A percentile compares a stretch with the other conserved stretches of the same genome.
phyloP scores from a whole-genome alignment of 352 stramenopile genomes.

The Salisapilia sapeloensis region DNA sequence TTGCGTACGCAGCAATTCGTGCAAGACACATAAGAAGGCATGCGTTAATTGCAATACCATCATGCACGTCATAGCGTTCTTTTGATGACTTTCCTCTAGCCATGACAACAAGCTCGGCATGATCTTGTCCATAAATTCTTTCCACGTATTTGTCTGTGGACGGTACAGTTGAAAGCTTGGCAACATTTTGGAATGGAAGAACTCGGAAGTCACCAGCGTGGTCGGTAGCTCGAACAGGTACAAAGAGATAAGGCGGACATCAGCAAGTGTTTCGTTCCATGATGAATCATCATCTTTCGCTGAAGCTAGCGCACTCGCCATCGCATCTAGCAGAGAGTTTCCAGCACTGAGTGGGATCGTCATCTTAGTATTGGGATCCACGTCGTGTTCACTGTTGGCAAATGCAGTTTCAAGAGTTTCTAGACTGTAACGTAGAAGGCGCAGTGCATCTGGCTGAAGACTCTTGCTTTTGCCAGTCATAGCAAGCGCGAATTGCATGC shows the following conservation, averaged over 20 bases:
- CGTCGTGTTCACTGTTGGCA: not conserved
- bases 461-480: conserved; percentile 33
- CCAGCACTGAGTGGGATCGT: conserved; percentile 43
- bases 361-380: conserved; percentile 3
- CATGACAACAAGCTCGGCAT: conserved; percentile 10
- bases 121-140: conserved; percentile 41
- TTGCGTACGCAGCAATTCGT: conserved; percentile 66
- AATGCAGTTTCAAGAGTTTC: conserved; percentile 8
- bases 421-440: conserved; percentile 35
- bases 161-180: conserved; percentile 64
- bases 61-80: conserved; percentile 2
- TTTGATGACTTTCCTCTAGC: no score
- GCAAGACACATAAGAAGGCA: conserved; percentile 43
- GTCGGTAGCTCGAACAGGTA: conserved; percentile 42
- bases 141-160: conserved; percentile 59
- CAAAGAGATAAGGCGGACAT: conserved; percentile 41
- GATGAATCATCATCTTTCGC: conserved; percentile 2
- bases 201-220: conserved; percentile 3
- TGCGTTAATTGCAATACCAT: conserved; percentile 24
- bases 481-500: conserved; percentile 51
- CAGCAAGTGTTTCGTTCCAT: conserved; percentile 2
- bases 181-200: no score
- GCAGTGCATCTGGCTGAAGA: conserved; percentile 12
- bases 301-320: conserved; percentile 39
- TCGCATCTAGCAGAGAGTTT: conserved; percentile 49